phyloP scores from a whole-genome alignment of 1,284 basidiomycete species.

The Wallemia hederae region DNA sequence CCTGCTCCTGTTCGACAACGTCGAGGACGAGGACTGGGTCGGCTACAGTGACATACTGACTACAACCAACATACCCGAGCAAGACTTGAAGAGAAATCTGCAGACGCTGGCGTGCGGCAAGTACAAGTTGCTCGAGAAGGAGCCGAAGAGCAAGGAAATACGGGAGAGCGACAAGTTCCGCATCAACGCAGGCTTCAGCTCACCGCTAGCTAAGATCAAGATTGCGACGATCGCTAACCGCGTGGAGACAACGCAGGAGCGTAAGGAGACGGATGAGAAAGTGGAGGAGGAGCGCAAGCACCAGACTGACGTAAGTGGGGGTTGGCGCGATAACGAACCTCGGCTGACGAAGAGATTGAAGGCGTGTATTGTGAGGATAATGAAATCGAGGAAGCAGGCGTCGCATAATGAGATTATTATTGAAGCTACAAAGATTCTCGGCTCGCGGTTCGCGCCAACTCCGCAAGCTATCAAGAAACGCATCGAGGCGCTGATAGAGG shows the following conservation, averaged over 20 bases:
- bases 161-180: constrained; percentile 46
- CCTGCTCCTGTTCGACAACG: constrained; percentile 59
- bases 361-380: constrained; percentile 90
- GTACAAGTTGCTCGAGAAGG: constrained; percentile 71
- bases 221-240: constrained; percentile 61
- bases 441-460: constrained; percentile 57
- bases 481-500: constrained; percentile 82
- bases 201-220: constrained; percentile 65
- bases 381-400: constrained; percentile 87
- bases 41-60: constrained; percentile 18
- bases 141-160: constrained; percentile 62
- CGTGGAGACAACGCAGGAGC: constrained; percentile 63
- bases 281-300: constrained; percentile 78
- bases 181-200: constrained; percentile 59
- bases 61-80: constrained; percentile 40
- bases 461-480: constrained; percentile 70
- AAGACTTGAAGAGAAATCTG: constrained; percentile 61
- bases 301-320: constrained; percentile 46
- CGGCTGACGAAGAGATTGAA: constrained; percentile 13
- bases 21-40: constrained; percentile 10
- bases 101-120: constrained; percentile 95
- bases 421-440: constrained; percentile 65
- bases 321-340: background rate
- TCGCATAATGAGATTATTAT: constrained; percentile 64
- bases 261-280: constrained; percentile 64